Evolutionary conservation across 257 asterid genomes (phyloP), one percentile per base, ranked within the genome.

Genomic region (Craterostigma plantagineum): DNA sequence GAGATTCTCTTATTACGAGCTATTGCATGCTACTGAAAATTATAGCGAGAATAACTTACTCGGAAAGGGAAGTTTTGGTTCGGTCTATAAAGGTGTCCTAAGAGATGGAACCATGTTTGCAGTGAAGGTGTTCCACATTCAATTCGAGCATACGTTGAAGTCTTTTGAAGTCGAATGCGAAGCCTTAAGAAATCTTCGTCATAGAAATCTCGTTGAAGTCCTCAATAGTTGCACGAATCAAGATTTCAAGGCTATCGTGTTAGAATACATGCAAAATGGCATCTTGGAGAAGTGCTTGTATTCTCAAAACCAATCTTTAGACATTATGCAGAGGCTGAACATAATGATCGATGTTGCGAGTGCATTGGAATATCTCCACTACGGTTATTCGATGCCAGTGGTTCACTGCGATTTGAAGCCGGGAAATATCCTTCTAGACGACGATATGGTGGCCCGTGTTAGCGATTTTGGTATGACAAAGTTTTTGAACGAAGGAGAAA

Each of bases 301-400:
- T 35, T 51, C 55, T 0, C 17, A 61, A 14, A 41, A 46, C 27
- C 14, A 34, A 38, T 45, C 45, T 23, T 23, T 23, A 23, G 30
- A 23, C 30, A 6, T 23, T 6, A 23, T 23, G 30, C 30, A 23
- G 6, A 42, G 68, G 18, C 15, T 65, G 36, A 41, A 36, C 11
- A 46, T 65, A 13, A 56, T 60, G 72, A 60, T 56, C 1, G 72
- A 66, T 51, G 69, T 66, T n/a, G 73, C 69, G 8, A 3, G 48
- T 40, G 60, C 66, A 23, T 23, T 23, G 30, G 30, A 23, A 23
- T 23, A 23, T 23, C 30, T 23, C 30, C 30, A 23, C 30, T 6
- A 23, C 30, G 30, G 30, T 23, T 23, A 23, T 6, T 23, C 30
- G 30, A 23, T 6, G 30, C 30, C 30, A 2, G 30, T 23, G 30